Base-by-base conservation (phyloP, 1,139 yeast species). In the Yamadazyma atmosphaerica region DNA sequence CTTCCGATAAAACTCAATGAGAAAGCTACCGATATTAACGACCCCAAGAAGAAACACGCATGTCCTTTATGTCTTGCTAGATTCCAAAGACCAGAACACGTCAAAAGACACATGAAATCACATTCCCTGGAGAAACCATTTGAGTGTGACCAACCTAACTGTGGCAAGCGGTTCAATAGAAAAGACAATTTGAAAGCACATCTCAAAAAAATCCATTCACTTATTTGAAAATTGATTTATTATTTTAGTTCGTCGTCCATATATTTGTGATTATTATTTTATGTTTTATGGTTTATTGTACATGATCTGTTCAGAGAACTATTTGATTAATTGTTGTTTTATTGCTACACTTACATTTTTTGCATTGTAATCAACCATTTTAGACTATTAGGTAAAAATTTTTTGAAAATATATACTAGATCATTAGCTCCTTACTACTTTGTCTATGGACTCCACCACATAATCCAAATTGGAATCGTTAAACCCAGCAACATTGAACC, bases 51-150 rank as follows among this genome's bases (percentile, higher is more conserved):
- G 57, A 69, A 72, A 36, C 90, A 86, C 61, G 74, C 74, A 49
- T 89, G 97, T 66, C 83, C 86, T n/a, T 69, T 88, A 44, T 83
- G 95, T 52, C 78, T 77, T 38, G 77, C 83, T 36, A 63, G 79
- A 37, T 90, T 90, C 70, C 90, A 87, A 57, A 74, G 98, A 44
- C 90, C 94, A 25, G 96, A 92, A 55, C 96, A 92, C 66, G 87
- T 90, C 39, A 86, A 88, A 58, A 74, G 98, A 54, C 98, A 90
- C 58, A 72, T 85, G 79, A 75, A 94, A 52, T 80, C 88, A 22
- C 98, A 90, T 61, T 82, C 94, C 3, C 80, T 87, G 23, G 96
- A 87, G 50, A 85, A 86, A 56, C 97, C 96, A 4, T 89, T 76
- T 57, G 77, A 72, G 40, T 90, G 98, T 62, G 79, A 81, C 39